These are phyloP conservation scores for Backusella tarrabulga DNA, from an alignment of 192 early-diverging fungal genomes.

Conservation along the genomic window DNA sequence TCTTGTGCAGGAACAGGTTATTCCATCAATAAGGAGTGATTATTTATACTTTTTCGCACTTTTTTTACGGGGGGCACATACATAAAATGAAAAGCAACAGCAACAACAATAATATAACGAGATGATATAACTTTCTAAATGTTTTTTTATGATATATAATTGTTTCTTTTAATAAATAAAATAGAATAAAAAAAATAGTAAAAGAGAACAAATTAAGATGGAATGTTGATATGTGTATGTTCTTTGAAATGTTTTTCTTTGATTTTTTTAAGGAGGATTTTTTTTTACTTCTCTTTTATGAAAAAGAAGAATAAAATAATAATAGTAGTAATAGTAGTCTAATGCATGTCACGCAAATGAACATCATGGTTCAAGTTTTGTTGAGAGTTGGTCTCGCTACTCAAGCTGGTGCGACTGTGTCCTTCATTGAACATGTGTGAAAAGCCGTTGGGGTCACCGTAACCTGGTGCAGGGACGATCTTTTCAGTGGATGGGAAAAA, in stretches of 20 bases:
- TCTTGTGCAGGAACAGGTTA: background rate
- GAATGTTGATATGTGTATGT: constrained; percentile 1
- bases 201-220: constrained; percentile 7
- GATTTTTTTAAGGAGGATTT: background rate
- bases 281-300: background rate
- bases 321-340: background rate
- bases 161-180: constrained; percentile 4
- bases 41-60: background rate
- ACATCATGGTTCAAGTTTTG: constrained; percentile 25
- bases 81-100: background rate
- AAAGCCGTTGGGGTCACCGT: constrained; percentile 20
- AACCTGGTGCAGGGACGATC: background rate
- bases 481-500: constrained; percentile 12
- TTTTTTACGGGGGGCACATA: background rate
- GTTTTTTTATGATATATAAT: background rate
- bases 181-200: background rate
- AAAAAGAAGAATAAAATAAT: background rate
- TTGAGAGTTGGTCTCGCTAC: constrained; percentile 24
- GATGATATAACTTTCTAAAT: background rate
- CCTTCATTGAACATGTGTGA: constrained; percentile 27
- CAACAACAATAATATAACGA: background rate
- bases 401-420: constrained; percentile 20
- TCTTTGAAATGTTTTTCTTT: background rate
- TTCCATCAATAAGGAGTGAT: background rate
- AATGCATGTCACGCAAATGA: constrained; percentile 20